phyloP scores from a whole-genome alignment of 2,329 filamentous ascomycete species.

The Paecilomyces dactylethromorphus region DNA sequence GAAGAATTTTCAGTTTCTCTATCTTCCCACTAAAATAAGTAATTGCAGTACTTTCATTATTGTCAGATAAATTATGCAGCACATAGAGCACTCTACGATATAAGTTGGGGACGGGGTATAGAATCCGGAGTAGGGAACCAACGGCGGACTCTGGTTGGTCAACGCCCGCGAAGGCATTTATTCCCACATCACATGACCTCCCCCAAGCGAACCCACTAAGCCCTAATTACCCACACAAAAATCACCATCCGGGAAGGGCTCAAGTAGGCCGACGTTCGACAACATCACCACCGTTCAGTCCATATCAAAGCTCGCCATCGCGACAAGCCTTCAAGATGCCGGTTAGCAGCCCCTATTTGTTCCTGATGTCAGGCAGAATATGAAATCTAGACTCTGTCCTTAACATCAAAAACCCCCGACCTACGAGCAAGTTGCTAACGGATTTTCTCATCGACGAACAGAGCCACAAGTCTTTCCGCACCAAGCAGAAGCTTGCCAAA shows the following conservation, averaged over 20 bases:
- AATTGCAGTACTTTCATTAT: too few relatives aligned
- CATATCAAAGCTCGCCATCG: slow-evolving; percentile 33
- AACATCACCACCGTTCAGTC: slow-evolving; percentile 25
- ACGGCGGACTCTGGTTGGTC: not conserved
- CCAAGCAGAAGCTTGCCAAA: slow-evolving; percentile 99
- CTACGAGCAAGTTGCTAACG: not conserved
- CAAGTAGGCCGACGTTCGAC: slow-evolving; percentile 21
- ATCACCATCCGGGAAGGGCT: slow-evolving; percentile 19
- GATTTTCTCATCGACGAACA: slow-evolving; percentile 35
- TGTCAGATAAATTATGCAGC: too few relatives aligned
- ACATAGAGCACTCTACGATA: not conserved
- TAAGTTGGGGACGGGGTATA: not conserved
- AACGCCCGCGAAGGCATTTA: not conserved
- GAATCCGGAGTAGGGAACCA: not conserved
- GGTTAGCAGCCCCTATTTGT: slow-evolving; percentile 32
- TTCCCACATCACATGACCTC: slow-evolving; percentile 25
- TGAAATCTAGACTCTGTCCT: slow-evolving; percentile 2
- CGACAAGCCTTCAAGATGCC: slow-evolving; percentile 49
- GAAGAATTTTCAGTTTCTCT: too few relatives aligned
- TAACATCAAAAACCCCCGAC: not conserved
- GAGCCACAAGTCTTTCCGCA: slow-evolving; percentile 99
- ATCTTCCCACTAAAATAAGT: too few relatives aligned
- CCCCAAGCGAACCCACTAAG: slow-evolving; percentile 32
- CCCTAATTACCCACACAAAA: slow-evolving; percentile 33
- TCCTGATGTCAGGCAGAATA: not conserved